Percentiles rank a stretch among this genome's conserved stretches.
phyloP scores from a whole-genome alignment of 176 grass and related monocot species.

The Aegilops longissima region DNA sequence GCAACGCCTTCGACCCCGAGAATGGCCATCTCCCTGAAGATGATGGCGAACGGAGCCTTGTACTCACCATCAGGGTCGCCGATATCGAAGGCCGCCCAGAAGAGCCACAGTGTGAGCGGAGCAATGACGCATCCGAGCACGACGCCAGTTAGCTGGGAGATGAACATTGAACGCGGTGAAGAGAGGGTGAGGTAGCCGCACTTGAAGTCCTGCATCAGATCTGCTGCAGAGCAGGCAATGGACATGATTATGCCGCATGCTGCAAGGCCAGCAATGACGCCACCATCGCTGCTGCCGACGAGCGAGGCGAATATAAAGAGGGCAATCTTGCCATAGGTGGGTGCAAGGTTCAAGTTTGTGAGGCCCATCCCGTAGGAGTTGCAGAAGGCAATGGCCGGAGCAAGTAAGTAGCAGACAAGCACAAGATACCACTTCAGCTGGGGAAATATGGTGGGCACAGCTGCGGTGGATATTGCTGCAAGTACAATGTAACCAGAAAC shows the following conservation, averaged over 20 bases:
- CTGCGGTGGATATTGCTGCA: slow-evolving; percentile 26
- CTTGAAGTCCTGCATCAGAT: slow-evolving; percentile 60
- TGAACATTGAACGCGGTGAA: slow-evolving; percentile 35
- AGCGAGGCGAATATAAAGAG: slow-evolving; percentile 43
- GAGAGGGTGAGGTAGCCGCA: slow-evolving; percentile 44
- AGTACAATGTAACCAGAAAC: slow-evolving; percentile 44
- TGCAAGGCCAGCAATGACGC: slow-evolving; percentile 41
- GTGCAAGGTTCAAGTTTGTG: slow-evolving; percentile 47
- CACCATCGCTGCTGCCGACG: slow-evolving; percentile 29
- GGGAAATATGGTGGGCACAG: slow-evolving; percentile 48
- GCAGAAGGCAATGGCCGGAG: slow-evolving; percentile 52
- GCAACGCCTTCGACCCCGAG: slow-evolving; percentile 34
- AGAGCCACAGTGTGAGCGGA: slow-evolving; percentile 52
- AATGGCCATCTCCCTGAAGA: slow-evolving; percentile 59
- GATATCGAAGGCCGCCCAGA: slow-evolving; percentile 41
- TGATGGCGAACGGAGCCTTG: slow-evolving; percentile 30
- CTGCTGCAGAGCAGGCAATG: slow-evolving; percentile 38
- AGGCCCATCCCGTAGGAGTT: slow-evolving; percentile 52
- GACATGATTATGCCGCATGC: slow-evolving; percentile 48
- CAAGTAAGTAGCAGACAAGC: slow-evolving; percentile 41
- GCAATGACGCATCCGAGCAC: slow-evolving; percentile 34
- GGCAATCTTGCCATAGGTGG: slow-evolving; percentile 43
- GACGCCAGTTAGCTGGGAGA: slow-evolving; percentile 31
- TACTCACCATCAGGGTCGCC: slow-evolving; percentile 39
- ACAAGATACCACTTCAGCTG: slow-evolving; percentile 54